phyloP scores from a whole-genome alignment of 1,139 yeast genomes.

The Geotrichum reessii region DNA sequence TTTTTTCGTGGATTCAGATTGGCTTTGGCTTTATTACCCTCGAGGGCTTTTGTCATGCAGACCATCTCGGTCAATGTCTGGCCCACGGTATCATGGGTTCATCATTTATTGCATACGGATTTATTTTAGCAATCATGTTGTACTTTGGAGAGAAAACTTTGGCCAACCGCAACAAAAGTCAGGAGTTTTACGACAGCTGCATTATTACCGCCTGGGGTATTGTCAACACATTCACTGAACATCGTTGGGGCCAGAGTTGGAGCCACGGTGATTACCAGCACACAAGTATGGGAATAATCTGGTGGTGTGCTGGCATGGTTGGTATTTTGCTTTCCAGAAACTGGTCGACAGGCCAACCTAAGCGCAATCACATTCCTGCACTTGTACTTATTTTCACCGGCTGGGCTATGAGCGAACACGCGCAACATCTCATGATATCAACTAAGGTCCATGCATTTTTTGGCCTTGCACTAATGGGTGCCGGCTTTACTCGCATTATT shows the following conservation, averaged over 20 bases:
- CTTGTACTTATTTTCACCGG: conserved; percentile 80
- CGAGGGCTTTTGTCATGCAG: conserved; percentile 74
- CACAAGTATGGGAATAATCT: conserved; percentile 89
- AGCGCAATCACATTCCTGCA: conserved; percentile 74
- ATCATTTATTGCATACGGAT: conserved; percentile 75
- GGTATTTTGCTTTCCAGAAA: conserved; percentile 62
- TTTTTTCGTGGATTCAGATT: conserved; percentile 56
- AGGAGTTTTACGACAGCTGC: conserved; percentile 77
- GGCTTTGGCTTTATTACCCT: conserved; percentile 79
- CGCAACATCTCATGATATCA: conserved; percentile 65
- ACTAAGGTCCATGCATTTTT: conserved; percentile 84
- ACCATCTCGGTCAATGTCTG: conserved; percentile 83
- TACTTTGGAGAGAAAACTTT: conserved; percentile 43
- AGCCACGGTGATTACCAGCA: conserved; percentile 81
- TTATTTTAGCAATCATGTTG: conserved; percentile 58
- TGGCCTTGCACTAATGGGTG: conserved; percentile 72
- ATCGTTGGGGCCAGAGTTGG: conserved; percentile 94
- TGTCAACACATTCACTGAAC: conserved; percentile 91
- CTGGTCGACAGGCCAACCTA: conserved; percentile 25
- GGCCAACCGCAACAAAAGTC: conserved; percentile 49
- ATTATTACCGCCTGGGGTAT: conserved; percentile 87
- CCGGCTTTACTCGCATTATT: conserved; percentile 66
- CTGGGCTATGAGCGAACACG: conserved; percentile 88
- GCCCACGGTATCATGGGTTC: conserved; percentile 98
- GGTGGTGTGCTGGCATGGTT: conserved; percentile 92